Evolutionary conservation across 2,329 filamentous ascomycete species (phyloP).

Genomic region (Penicillium oxalicum): DNA sequence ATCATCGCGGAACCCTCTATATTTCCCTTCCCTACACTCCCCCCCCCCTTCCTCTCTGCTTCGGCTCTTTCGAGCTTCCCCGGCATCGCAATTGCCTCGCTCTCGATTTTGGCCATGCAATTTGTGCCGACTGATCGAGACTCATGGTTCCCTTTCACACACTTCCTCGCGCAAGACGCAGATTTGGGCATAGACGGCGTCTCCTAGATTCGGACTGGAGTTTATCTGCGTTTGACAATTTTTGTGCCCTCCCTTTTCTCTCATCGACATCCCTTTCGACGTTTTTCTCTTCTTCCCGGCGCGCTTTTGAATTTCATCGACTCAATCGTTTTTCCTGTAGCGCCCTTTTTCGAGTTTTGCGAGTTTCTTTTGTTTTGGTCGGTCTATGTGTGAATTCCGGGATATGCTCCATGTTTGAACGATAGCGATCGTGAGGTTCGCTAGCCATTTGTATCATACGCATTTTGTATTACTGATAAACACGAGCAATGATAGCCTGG

Average conservation of each 20-base stretch:
- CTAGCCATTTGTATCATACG: slow-evolving; percentile 19
- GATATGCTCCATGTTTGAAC: slow-evolving; percentile 8
- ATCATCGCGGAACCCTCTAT: not conserved
- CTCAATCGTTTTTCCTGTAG: not conserved
- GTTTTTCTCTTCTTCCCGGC: not conserved
- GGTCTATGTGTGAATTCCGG: not conserved
- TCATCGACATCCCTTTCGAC: not conserved
- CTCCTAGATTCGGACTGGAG: slow-evolving; percentile 19
- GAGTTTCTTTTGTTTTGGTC: not conserved
- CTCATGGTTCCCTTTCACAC: not conserved
- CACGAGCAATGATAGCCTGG: slow-evolving; percentile 11
- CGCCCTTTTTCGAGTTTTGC: not conserved
- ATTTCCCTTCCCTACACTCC: slow-evolving; percentile 5
- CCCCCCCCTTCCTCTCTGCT: not conserved
- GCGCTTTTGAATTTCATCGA: too few relatives aligned
- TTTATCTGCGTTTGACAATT: slow-evolving; percentile 6
- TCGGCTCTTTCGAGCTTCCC: not conserved
- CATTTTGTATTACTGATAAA: slow-evolving; percentile 18
- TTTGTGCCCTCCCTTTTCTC: slow-evolving; percentile 1
- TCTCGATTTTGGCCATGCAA: too few relatives aligned
- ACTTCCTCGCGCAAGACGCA: slow-evolving; percentile 9
- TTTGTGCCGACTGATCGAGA: not conserved
- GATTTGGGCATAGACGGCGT: slow-evolving; percentile 23
- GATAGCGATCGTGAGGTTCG: slow-evolving; percentile 13
- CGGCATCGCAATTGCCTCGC: too few relatives aligned